Conservation (phyloP, 192 early-diverging fungal species). For the Paraglomus brasilianum region DNA sequence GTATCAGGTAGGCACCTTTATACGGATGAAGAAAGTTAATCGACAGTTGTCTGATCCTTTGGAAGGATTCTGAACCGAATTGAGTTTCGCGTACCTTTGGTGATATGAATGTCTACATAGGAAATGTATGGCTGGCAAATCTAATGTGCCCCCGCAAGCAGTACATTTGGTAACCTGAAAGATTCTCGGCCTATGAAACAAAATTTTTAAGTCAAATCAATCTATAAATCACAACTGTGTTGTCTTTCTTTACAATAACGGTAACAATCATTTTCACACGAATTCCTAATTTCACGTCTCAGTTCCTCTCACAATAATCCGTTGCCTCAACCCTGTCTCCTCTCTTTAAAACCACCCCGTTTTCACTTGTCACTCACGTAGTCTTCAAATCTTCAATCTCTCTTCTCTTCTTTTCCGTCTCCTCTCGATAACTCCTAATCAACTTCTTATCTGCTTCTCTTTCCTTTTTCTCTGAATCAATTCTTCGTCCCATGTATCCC, state of each 20-base stretch:
- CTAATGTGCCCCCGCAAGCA: constrained; percentile 68
- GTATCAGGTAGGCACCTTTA: constrained; percentile 52
- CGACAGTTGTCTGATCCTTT: background rate
- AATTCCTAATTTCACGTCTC: no score
- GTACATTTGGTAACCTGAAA: constrained; percentile 81
- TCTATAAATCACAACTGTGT: background rate
- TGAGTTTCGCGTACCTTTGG: constrained; percentile 57
- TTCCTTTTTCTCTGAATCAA: constrained; percentile 69
- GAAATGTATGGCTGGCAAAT: constrained; percentile 92
- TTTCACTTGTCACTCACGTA: constrained; percentile 42
- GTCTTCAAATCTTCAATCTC: constrained; percentile 84
- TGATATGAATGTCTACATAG: constrained; percentile 96
- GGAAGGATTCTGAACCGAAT: constrained; percentile 37
- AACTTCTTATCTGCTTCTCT: constrained; percentile 66
- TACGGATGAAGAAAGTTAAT: background rate
- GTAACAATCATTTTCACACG: background rate
- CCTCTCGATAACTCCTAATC: constrained; percentile 75
- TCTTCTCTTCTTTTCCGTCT: constrained; percentile 70
- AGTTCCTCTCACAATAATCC: no score
- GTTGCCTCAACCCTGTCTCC: no score
- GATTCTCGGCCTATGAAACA: constrained; percentile 47
- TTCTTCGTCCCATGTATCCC: constrained; percentile 76
- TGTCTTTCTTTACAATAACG: background rate
- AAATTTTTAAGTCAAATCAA: background rate
- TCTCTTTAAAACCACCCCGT: no score